Evolutionary conservation across 2,329 filamentous ascomycete genomes (phyloP).

Genomic region (Clarireedia homoeocarpa): DNA sequence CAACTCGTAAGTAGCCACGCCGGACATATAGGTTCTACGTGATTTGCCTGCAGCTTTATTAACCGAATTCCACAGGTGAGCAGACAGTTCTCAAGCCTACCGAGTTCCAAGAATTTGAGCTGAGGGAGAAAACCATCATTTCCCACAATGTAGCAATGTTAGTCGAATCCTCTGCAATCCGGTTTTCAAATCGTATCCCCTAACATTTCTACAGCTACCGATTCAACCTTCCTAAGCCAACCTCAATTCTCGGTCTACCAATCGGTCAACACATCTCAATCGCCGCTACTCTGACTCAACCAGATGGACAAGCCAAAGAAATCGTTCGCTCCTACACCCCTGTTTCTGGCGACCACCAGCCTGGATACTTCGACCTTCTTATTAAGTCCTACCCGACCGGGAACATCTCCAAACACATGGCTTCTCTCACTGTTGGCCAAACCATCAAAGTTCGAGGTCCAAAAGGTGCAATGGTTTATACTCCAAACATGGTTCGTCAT

Average conservation of each 20-base stretch:
- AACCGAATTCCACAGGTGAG: slow-evolving; percentile 44
- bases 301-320: slow-evolving; percentile 67
- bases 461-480: slow-evolving; percentile 97
- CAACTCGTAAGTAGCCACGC: slow-evolving; percentile 50
- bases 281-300: slow-evolving; percentile 61
- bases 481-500: slow-evolving; percentile 89
- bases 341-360: slow-evolving; percentile 80
- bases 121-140: slow-evolving; percentile 90
- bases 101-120: slow-evolving; percentile 83
- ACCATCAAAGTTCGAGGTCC: slow-evolving; percentile 86
- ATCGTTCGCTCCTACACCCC: slow-evolving; percentile 89
- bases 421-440: slow-evolving; percentile 72
- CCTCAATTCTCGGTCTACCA: slow-evolving; percentile 83
- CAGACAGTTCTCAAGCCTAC: slow-evolving; percentile 81
- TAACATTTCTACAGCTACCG: slow-evolving; percentile 60
- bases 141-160: slow-evolving; percentile 98
- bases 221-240: slow-evolving; percentile 72
- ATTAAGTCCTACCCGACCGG: slow-evolving; percentile 97
- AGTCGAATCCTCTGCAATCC: slow-evolving; percentile 15
- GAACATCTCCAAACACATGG: slow-evolving; percentile 94
- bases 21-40: neutral
- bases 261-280: slow-evolving; percentile 99
- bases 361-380: slow-evolving; percentile 89
- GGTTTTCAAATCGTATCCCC: neutral
- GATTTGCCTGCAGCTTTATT: neutral